These are phyloP conservation scores for Sclerotinia sclerotiorum DNA, from an alignment of 2,329 filamentous ascomycete species.

Conservation along the genomic window DNA sequence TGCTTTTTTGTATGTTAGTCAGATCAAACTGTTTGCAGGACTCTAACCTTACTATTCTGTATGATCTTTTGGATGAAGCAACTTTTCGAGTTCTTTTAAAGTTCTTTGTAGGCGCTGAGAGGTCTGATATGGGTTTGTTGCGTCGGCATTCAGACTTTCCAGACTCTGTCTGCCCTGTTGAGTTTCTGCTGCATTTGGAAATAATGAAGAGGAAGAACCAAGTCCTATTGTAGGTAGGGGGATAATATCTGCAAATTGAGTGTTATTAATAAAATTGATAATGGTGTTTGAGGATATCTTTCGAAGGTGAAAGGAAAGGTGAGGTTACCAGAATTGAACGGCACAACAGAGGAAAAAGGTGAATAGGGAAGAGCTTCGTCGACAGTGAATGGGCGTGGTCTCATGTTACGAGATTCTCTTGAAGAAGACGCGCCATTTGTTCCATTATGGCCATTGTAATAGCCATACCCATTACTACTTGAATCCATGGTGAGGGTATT, in stretches of 20 bases:
- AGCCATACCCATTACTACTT: slow-evolving; percentile 13
- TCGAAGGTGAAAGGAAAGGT: slow-evolving; percentile 2
- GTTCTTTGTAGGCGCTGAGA: slow-evolving; percentile 69
- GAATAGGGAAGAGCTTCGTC: slow-evolving; percentile 80
- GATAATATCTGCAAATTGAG: slow-evolving; percentile 55
- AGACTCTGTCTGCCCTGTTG: slow-evolving; percentile 53
- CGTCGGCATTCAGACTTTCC: slow-evolving; percentile 70
- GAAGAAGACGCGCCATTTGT: slow-evolving; percentile 1
- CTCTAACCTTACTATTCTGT: slow-evolving; percentile 52
- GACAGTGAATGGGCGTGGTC: slow-evolving; percentile 56
- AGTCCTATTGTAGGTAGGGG: slow-evolving; percentile 61
- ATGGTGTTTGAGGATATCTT: slow-evolving; percentile 13
- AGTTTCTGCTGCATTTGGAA: slow-evolving; percentile 53
- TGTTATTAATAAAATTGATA: slow-evolving; percentile 27
- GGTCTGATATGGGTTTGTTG: slow-evolving; percentile 54
- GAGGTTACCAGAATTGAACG: slow-evolving; percentile 67
- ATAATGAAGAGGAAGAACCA: slow-evolving; percentile 53
- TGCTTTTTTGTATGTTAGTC: slow-evolving; percentile 45
- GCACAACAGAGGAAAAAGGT: slow-evolving; percentile 76
- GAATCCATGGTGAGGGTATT: slow-evolving; percentile 16
- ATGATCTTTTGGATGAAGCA: slow-evolving; percentile 70
- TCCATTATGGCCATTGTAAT: slow-evolving; percentile 15
- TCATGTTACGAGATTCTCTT: slow-evolving; percentile 6
- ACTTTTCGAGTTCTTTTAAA: slow-evolving; percentile 70
- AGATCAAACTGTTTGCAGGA: background rate